Conservation (phyloP, 208 protist genomes). For the Crithidia thermophila region DNA sequence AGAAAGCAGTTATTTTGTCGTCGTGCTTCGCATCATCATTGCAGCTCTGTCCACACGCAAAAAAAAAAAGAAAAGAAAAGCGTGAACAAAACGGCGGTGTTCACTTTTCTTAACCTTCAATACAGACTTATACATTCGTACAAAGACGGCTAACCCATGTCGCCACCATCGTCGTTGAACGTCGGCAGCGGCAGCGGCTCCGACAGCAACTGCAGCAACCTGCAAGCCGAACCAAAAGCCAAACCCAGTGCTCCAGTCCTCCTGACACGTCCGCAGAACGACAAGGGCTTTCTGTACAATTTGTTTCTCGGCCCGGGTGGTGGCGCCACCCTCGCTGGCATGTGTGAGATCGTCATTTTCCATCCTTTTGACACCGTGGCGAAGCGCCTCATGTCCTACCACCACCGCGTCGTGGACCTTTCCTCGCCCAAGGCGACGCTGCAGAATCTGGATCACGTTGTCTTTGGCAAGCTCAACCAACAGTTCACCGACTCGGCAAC, state of each 20-base stretch:
- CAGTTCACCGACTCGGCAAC: constrained; percentile 19
- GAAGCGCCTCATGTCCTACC: constrained; percentile 84
- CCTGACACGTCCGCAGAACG: constrained; percentile 10
- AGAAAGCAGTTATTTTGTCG: no score
- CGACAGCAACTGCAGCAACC: constrained; percentile 65
- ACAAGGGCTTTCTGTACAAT: constrained; percentile 35
- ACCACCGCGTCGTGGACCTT: constrained; percentile 50
- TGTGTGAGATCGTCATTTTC: constrained; percentile 80
- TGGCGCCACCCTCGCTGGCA: constrained; percentile 65
- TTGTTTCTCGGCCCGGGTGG: constrained; percentile 53
- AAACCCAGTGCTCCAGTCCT: constrained; percentile 8
- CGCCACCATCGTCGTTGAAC: constrained; percentile 3
- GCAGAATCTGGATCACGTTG: constrained; percentile 42
- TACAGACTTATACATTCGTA: neutral
- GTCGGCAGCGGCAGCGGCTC: constrained; percentile 58
- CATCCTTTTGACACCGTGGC: constrained; percentile 89
- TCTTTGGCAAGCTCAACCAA: constrained; percentile 47
- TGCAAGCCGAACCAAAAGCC: constrained; percentile 60
- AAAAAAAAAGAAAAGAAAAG: no score
- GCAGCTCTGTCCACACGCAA: no score
- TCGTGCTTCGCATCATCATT: no score
- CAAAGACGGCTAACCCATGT: neutral
- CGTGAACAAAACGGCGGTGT: no score
- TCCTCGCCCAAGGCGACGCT: constrained; percentile 29
- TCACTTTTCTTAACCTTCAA: no score